phyloP scores from a whole-genome alignment of 768 basidiomycete genomes.

The Boletus eberwhitei region DNA sequence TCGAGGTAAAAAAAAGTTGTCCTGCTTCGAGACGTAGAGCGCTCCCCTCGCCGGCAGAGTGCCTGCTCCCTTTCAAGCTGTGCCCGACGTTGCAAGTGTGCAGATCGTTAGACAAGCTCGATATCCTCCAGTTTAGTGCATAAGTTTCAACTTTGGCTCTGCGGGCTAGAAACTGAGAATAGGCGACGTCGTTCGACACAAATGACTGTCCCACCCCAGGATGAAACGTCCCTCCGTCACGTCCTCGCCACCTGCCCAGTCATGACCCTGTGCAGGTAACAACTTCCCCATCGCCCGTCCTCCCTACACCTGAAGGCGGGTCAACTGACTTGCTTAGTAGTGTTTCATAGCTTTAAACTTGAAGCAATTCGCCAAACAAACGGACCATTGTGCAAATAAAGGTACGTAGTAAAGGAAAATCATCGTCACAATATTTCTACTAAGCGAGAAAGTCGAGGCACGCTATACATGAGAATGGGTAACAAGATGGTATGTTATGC shows the following conservation, averaged over 20 bases:
- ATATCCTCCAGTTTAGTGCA: neutral
- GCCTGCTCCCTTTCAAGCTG: too few species aligned
- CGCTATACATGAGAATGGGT: too few species aligned
- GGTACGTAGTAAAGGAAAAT: too few species aligned
- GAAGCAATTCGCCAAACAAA: too few species aligned
- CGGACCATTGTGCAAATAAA: too few species aligned
- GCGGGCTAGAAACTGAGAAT: neutral
- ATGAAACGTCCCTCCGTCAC: neutral
- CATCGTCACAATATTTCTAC: too few species aligned
- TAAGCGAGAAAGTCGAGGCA: too few species aligned
- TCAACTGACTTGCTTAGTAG: too few species aligned
- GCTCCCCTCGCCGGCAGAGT: neutral
- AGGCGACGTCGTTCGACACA: neutral
- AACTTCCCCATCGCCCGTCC: conserved; percentile 5
- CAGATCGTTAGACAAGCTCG: neutral
- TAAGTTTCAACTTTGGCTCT: neutral
- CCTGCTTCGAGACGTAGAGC: neutral
- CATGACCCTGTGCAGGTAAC: conserved; percentile 1
- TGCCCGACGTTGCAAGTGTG: neutral
- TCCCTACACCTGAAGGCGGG: too few species aligned
- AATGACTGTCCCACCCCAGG: neutral
- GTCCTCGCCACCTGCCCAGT: conserved; percentile 4
- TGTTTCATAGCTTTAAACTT: too few species aligned
- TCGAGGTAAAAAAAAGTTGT: neutral
- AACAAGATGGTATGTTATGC: too few species aligned